These are phyloP conservation scores for Oryza meridionalis DNA, from an alignment of 176 grass and related monocot species.

Conservation along the genomic window DNA sequence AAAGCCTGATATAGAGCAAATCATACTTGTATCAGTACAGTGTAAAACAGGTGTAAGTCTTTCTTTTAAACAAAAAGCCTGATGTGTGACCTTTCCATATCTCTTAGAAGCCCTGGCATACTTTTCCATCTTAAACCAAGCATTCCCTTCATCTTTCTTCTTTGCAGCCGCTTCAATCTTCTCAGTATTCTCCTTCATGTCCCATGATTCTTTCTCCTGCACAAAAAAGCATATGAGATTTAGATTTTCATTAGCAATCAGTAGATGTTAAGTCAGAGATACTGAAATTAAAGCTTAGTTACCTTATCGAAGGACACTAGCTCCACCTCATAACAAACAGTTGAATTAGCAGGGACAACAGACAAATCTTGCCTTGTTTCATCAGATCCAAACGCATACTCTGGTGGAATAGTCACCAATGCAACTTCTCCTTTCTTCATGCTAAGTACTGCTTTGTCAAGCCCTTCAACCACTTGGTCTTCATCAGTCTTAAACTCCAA, in stretches of 20 bases:
- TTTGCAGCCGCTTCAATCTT: conserved; percentile 81
- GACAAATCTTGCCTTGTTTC: conserved; percentile 70
- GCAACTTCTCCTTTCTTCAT: conserved; percentile 88
- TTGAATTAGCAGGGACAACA: conserved; percentile 59
- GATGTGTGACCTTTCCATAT: conserved; percentile 68
- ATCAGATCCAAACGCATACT: conserved; percentile 62
- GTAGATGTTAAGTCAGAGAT: not conserved
- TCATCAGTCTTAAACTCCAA: conserved; percentile 85
- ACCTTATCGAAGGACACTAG: conserved; percentile 86
- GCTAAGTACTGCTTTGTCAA: conserved; percentile 71
- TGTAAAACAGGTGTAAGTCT: conserved; percentile 12
- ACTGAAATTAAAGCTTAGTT: not conserved
- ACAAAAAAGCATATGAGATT: not conserved
- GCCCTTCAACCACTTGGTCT: conserved; percentile 83
- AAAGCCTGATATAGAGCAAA: conserved; percentile 51
- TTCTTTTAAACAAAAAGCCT: not conserved
- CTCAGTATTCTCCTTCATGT: conserved; percentile 64
- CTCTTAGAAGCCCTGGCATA: conserved; percentile 74
- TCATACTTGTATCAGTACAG: not conserved
- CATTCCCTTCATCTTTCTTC: conserved; percentile 93
- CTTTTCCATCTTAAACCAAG: conserved; percentile 73
- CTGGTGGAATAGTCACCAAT: conserved; percentile 63
- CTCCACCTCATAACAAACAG: conserved; percentile 70
- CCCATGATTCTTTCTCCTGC: conserved; percentile 87
- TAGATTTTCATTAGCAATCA: not conserved